Base-by-base conservation (phyloP, 129 eudicot species). In the Gnaphalium uliginosum region DNA sequence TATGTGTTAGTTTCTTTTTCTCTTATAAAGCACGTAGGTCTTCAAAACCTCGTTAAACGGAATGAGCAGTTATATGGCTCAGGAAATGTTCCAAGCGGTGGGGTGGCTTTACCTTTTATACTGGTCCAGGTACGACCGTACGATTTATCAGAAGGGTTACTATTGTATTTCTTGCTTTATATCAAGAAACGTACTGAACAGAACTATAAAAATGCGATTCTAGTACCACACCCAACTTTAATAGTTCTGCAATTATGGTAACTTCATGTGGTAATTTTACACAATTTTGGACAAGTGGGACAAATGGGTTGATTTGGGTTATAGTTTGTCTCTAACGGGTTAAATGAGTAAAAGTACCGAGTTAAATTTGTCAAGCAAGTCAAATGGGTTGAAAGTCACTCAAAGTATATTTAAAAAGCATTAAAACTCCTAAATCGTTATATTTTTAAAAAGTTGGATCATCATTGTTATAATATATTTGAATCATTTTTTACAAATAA, bases 91-190 rank as follows among this genome's bases (percentile, higher is more conserved):
- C 97, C 97, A 58, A 86, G 80, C 63, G 92, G 93, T 6, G 97
- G 97, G 14, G 92, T 92, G 27, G 96, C 93, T 73, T 87, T 92
- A 73, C 97, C 97, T 57, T 92, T 92, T 74, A 92, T 92, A 57
- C 59, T 92, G 71, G 96, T 92, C 30, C 97, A 92, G 97, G 97
- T 92, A 80, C 15, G 64, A 27, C 35, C 71, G 22, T 46, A n/a
- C n/a, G n/a, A n/a, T n/a, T n/a, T n/a, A n/a, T 46, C 57, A 29
- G 43, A 68, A 73, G 62, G 53, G 76, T 24, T 69, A 60, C 48
- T 69, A 27, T 29, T 32, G 18, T 71, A 72, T 69, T 70, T 46
- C 53, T 46, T 46, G 46, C 46, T 39, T 8, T 39, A 39, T 39
- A 46, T 46, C 18, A 3, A 46, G 53, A 46, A 46, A 46, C 9